phyloP scores from a whole-genome alignment of 306 rosid genomes.

The Prunus salicina region DNA sequence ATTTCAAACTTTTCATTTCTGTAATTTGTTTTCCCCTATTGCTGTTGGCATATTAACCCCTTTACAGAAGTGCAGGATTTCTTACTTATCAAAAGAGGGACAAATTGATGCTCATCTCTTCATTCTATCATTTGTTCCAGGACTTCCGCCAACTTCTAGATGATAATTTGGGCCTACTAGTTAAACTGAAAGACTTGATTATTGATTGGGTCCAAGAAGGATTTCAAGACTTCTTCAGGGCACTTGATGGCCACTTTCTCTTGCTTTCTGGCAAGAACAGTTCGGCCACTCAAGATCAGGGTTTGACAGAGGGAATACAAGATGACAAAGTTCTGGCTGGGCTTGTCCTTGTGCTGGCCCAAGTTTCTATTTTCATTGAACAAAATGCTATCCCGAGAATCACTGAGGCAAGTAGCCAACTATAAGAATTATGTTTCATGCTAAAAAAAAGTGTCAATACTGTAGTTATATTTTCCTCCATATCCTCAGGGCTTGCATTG shows the following conservation, averaged over 20 bases:
- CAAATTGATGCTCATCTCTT: slow-evolving; percentile 10
- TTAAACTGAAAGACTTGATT: slow-evolving; percentile 54
- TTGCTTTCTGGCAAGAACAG: slow-evolving; percentile 60
- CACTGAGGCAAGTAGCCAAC: slow-evolving; percentile 67
- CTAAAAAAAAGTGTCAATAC: slow-evolving; percentile 20
- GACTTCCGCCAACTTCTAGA: slow-evolving; percentile 80
- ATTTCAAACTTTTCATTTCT: slow-evolving; percentile 10
- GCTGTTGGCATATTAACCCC: not conserved
- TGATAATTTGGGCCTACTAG: slow-evolving; percentile 51
- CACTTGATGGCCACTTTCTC: slow-evolving; percentile 66
- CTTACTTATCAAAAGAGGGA: not conserved
- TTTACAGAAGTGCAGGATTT: not conserved
- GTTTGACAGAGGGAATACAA: slow-evolving; percentile 58
- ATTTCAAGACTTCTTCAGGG: slow-evolving; percentile 76
- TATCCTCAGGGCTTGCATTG: slow-evolving; percentile 24
- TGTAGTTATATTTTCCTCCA: slow-evolving; percentile 18
- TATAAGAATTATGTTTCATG: slow-evolving; percentile 18
- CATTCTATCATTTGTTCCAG: slow-evolving; percentile 33
- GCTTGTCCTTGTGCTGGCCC: slow-evolving; percentile 82
- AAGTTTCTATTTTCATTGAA: slow-evolving; percentile 79
- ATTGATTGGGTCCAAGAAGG: slow-evolving; percentile 93
- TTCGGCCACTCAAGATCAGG: slow-evolving; percentile 50
- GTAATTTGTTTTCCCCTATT: not conserved
- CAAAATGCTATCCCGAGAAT: slow-evolving; percentile 85
- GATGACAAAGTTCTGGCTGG: slow-evolving; percentile 71